phyloP scores from a whole-genome alignment of 768 basidiomycete species.

The Termitomyces sp. region DNA sequence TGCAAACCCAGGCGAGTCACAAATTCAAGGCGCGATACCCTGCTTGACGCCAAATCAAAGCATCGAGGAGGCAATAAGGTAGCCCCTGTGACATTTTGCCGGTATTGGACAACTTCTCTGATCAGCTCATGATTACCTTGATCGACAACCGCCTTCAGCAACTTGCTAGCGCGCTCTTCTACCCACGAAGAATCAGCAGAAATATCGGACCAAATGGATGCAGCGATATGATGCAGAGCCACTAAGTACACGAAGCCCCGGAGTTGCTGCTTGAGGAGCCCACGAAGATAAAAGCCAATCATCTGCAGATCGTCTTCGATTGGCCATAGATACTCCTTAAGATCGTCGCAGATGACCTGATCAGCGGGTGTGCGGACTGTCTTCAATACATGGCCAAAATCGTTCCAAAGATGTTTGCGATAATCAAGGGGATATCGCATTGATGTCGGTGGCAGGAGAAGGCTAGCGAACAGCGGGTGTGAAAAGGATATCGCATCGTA shows the following conservation, averaged over 20 bases:
- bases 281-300: conserved; percentile 59
- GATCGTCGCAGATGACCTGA: conserved; percentile 48
- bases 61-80: conserved; percentile 16
- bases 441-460: conserved; percentile 74
- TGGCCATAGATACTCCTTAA: conserved; percentile 70
- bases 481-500: conserved; percentile 91
- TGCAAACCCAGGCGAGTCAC: conserved; percentile 13
- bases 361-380: conserved; percentile 52
- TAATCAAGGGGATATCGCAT: conserved; percentile 82
- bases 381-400: conserved; percentile 64
- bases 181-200: conserved; percentile 19
- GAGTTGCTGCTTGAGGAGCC: conserved; percentile 41
- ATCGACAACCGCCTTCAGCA: conserved; percentile 49
- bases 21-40: conserved; percentile 11
- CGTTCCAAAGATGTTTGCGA: conserved; percentile 80
- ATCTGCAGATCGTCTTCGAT: conserved; percentile 61
- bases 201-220: conserved; percentile 71
- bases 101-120: conserved; percentile 55
- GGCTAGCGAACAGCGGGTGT: conserved; percentile 67
- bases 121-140: conserved; percentile 49
- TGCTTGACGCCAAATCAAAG: conserved; percentile 6
- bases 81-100: conserved; percentile 13
- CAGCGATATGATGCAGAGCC: conserved; percentile 78
- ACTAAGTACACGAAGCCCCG: conserved; percentile 63
- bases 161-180: conserved; percentile 37